Evolutionary conservation across 2,329 filamentous ascomycete species (phyloP).

Genomic region (Colletotrichum sp.): DNA sequence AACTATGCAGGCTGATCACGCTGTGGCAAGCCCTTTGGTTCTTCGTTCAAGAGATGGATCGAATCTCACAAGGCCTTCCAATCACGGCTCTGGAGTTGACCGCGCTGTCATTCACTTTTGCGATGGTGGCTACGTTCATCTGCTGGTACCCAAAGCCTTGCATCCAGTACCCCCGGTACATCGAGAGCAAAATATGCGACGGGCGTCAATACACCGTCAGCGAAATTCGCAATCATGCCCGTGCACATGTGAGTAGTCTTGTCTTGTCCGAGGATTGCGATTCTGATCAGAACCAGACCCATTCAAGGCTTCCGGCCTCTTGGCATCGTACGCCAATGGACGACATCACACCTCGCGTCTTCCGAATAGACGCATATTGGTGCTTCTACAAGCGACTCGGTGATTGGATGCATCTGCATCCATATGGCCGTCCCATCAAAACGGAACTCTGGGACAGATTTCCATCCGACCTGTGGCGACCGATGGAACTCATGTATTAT

Average conservation of each 20-base stretch:
- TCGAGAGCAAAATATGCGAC: constrained; percentile 15
- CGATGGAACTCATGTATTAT: not conserved
- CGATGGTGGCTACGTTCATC: constrained; percentile 25
- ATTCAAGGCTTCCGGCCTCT: constrained; percentile 21
- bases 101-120: constrained; percentile 27
- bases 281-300: constrained; percentile 22
- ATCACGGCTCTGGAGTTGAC: constrained; percentile 33
- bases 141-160: constrained; percentile 28
- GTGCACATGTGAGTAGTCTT: not conserved
- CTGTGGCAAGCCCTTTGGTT: constrained; percentile 31
- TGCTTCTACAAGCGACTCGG: constrained; percentile 23
- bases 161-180: not conserved
- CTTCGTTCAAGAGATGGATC: constrained; percentile 24
- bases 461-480: constrained; percentile 26
- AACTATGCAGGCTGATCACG: constrained; percentile 21
- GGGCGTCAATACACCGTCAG: not conserved
- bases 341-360: constrained; percentile 28
- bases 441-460: constrained; percentile 26
- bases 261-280: not conserved
- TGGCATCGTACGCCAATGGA: constrained; percentile 38
- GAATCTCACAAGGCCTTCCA: constrained; percentile 21
- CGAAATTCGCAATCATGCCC: constrained; percentile 11
- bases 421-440: constrained; percentile 23
- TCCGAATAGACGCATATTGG: constrained; percentile 27
- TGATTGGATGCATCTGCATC: constrained; percentile 19